Evolutionary conservation across 257 asterid genomes (phyloP).

Genomic region (Solanum sitiens): DNA sequence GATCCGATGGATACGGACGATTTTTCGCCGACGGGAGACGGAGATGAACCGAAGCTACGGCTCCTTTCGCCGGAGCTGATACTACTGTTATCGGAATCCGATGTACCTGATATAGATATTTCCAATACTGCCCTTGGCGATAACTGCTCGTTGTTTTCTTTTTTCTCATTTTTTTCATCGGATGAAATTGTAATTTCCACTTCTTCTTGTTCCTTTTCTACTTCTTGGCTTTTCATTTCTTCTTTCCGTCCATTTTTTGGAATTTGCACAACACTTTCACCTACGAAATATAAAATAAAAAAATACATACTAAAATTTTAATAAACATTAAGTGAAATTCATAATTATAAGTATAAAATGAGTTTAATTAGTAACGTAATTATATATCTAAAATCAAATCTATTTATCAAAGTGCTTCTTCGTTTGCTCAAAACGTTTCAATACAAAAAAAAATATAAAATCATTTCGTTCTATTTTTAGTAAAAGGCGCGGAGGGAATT

Average conservation of each 20-base stretch:
- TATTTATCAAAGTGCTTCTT: neutral
- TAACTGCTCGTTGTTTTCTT: constrained; percentile 11
- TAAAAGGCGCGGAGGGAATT: neutral
- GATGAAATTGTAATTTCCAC: neutral
- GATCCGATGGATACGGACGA: neutral
- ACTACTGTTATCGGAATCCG: constrained; percentile 32
- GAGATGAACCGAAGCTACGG: constrained; percentile 20
- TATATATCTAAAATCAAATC: neutral
- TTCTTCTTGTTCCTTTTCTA: neutral
- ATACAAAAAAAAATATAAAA: neutral
- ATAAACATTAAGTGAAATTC: neutral
- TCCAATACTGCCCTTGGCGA: constrained; percentile 87
- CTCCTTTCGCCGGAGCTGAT: constrained; percentile 21
- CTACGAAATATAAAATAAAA: neutral
- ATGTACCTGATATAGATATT: constrained; percentile 25
- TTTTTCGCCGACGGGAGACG: constrained; percentile 11
- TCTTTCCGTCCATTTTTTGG: neutral
- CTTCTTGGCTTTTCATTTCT: neutral
- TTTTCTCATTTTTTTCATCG: neutral
- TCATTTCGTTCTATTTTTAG: neutral
- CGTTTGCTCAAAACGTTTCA: neutral
- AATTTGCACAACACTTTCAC: neutral
- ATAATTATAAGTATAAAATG: neutral
- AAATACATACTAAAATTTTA: neutral
- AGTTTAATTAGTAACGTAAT: neutral